Conservation (phyloP, 768 basidiomycete genomes). For the Leccinum boreale region DNA sequence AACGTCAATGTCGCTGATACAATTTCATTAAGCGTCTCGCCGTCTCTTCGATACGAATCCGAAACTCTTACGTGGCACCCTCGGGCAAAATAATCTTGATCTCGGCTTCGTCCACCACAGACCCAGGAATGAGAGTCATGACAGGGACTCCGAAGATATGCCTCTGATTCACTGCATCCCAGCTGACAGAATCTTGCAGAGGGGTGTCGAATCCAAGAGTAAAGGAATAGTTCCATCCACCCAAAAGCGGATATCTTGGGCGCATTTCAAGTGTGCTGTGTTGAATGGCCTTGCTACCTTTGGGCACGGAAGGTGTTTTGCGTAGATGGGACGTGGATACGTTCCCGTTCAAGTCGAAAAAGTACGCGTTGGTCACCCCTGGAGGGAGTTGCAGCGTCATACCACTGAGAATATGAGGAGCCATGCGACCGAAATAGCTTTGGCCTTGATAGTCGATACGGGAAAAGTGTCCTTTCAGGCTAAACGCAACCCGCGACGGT, state of each 20-base stretch:
- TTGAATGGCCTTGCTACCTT: constrained; percentile 48
- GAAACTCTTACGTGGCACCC: constrained; percentile 77
- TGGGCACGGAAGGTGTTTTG: constrained; percentile 58
- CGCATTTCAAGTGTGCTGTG: constrained; percentile 75
- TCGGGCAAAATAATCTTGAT: constrained; percentile 85
- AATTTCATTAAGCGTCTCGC: constrained; percentile 5
- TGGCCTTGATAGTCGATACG: constrained; percentile 85
- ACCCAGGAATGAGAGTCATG: constrained; percentile 74
- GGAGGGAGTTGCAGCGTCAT: constrained; percentile 81
- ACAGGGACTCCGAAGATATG: constrained; percentile 83
- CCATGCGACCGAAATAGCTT: constrained; percentile 60
- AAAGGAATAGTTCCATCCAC: constrained; percentile 97
- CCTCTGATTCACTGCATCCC: constrained; percentile 56
- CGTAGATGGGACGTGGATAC: constrained; percentile 92
- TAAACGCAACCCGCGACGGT: constrained; percentile 29
- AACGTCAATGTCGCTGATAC: constrained; percentile 70
- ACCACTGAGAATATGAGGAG: constrained; percentile 68
- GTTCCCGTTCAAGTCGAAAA: constrained; percentile 90
- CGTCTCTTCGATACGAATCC: constrained; percentile 10
- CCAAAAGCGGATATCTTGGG: constrained; percentile 90
- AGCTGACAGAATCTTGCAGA: constrained; percentile 66
- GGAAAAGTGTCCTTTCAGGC: constrained; percentile 94
- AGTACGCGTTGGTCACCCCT: constrained; percentile 80
- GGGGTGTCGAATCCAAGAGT: constrained; percentile 94
- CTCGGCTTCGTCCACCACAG: constrained; percentile 78